These are phyloP conservation scores for Xerocomellus chrysenteron DNA, from an alignment of 768 basidiomycete species.

Conservation along the genomic window DNA sequence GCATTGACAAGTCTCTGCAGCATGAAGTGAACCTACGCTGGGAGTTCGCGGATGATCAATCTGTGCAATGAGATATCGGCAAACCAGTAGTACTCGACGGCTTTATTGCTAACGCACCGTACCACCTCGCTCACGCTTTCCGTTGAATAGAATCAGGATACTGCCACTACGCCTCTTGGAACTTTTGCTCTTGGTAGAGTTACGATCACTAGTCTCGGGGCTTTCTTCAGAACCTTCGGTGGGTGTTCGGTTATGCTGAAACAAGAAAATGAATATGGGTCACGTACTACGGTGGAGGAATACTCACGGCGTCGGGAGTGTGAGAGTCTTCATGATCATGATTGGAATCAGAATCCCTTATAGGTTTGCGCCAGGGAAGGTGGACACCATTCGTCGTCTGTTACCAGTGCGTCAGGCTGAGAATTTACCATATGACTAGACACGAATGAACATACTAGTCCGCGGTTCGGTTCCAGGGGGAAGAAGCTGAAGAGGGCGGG, in stretches of 20 bases:
- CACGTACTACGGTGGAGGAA: neutral
- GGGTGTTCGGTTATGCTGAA: neutral
- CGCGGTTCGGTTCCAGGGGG: constrained; percentile 13
- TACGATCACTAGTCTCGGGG: neutral
- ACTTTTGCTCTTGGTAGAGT: neutral
- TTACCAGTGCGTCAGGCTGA: neutral
- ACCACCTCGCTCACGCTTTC: neutral
- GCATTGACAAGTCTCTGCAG: neutral
- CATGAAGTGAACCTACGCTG: constrained; percentile 3
- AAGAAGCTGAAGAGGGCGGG: constrained; percentile 14
- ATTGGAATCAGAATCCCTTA: neutral
- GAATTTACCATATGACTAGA: neutral
- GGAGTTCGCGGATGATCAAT: neutral
- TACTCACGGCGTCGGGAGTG: neutral
- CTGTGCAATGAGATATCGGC: neutral
- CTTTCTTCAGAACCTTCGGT: neutral
- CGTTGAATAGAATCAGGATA: neutral
- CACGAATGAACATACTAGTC: constrained; percentile 5
- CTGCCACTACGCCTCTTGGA: neutral
- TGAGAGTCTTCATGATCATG: neutral
- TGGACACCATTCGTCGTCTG: neutral
- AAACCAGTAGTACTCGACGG: neutral
- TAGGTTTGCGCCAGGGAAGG: neutral
- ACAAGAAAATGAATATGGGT: neutral
- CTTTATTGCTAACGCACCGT: constrained; percentile 1